Evolutionary conservation across 805 yeast species (phyloP), one percentile per base, ranked within the genome.

Genomic region (Debaryomyces tyrocola): DNA sequence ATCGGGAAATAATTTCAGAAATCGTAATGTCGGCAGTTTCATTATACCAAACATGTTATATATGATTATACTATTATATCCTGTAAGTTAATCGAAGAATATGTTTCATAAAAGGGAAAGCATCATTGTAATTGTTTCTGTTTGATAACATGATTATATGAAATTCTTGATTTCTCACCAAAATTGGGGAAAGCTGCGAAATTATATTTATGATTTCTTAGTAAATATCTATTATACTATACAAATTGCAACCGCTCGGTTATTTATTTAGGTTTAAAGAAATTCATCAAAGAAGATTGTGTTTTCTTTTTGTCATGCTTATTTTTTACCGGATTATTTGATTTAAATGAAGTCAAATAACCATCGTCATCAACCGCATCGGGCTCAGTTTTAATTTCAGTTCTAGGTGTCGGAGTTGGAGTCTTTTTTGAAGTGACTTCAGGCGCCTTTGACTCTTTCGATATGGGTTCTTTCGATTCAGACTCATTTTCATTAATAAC

Each of bases 281-380:
- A 79, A 50, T 64, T 77, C 75, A 76, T 65, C 35, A 78, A 57
- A 1, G 79, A 73, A 5, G 74, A 50, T 49, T 78, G 78, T 41
- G 74, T 64, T 54, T 69, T 66, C 51, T 62, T 61, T 43, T 59
- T 48, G 53, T 43, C 43, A 52, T 54, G 20, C 58, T 35, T 38
- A 47, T 55, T 20, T 44, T 48, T 36, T 31, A 48, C 34, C 20
- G 48, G 37, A 15, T 49, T 44, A 18, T 33, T 47, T 40, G 50
- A 61, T 31, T 62, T 60, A 40, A 59, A 63, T 2, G 79, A 72
- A 0, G 77, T 73, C 18, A 76, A 61, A 53, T 70, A 79, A 0
- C 83, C 84, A 44, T 79, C 83, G 33, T 75, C 82, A 50, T 78
- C 84, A 20, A 69, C 64, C 41, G 52, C 48, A 34, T 53, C 45